Percentiles rank a stretch among this genome's conserved stretches.
Conservation (phyloP, 2,329 filamentous ascomycete species). For the Monosporascus sp. region DNA sequence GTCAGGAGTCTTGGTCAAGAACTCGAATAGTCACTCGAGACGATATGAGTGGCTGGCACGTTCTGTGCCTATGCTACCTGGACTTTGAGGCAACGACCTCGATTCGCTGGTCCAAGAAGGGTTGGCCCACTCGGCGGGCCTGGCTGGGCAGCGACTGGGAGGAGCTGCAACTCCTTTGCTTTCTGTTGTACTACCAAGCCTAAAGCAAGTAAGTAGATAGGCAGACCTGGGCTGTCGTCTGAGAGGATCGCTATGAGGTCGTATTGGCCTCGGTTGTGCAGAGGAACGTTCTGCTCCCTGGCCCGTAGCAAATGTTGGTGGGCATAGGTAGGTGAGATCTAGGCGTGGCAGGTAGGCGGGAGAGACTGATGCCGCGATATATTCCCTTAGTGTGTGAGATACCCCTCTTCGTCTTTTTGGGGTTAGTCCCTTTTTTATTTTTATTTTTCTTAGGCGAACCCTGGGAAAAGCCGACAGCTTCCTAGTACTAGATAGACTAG, state of each 20-base stretch:
- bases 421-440: background rate
- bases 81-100: background rate
- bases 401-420: background rate
- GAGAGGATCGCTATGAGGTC: background rate
- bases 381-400: background rate
- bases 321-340: background rate
- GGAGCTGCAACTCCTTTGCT: background rate
- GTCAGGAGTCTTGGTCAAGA: constrained; percentile 16
- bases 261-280: background rate
- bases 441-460: background rate
- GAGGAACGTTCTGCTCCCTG: background rate
- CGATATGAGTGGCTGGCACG: constrained; percentile 32
- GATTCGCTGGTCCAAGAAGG: background rate
- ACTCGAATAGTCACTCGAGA: constrained; percentile 21
- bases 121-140: background rate
- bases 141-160: background rate
- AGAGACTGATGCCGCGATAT: background rate
- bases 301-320: background rate
- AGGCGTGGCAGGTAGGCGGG: background rate
- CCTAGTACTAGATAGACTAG: background rate
- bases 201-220: background rate
- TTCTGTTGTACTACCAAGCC: background rate
- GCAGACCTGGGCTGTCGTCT: background rate
- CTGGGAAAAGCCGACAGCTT: background rate
- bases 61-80: constrained; percentile 23